Evolutionary conservation across 805 yeast species (phyloP), one percentile per base, ranked within the genome.

Genomic region (Candida nonsorbophila): DNA sequence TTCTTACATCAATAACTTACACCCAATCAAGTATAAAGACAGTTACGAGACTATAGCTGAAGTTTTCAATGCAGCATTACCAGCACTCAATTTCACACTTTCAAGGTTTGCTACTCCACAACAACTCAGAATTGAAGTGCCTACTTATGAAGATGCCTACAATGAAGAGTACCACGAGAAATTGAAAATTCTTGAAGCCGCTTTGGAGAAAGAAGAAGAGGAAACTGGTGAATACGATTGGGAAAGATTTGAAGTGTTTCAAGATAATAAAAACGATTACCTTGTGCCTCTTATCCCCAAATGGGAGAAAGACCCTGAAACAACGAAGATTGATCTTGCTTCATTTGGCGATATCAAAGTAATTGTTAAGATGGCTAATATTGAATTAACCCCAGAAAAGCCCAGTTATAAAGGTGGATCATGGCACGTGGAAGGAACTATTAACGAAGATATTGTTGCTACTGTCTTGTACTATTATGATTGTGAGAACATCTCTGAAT

Each of bases 341-440:
- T 28, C 20, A 6, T 46, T 47, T 25, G 37, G 44, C 7, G 28
- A 47, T 11, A 31, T 59, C 22, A 58, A 62, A 34, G 67, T 64
- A 2, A 58, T 64, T 25, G 58, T 51, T 7, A 64, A 64, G 32
- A 22, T 64, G 37, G 67, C 68, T 13, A 58, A 55, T 35, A 64
- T 64, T 25, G 58, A 56, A 30, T 42, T 64, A 28, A 58, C 65
- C 2, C 69, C 70, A 0, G 65, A 62, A 25, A 53, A 51, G 15
- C 63, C 68, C 2, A 29, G 27, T 2, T 64, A 63, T 29, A 31
- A 39, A 3, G 70, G 70, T 3, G 69, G 69, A 1, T 37, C 61
- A 2, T 64, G 69, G 69, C 69, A 64, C 31, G 53, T 63, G 1
- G 69, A 64, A 40, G 71, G 69, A 1, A 48, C 62, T 6, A 49